Evolutionary conservation across 2,329 filamentous ascomycete genomes (phyloP), one percentile per base, ranked within the genome.

Genomic region (Zelopaecilomyces penicillatus): DNA sequence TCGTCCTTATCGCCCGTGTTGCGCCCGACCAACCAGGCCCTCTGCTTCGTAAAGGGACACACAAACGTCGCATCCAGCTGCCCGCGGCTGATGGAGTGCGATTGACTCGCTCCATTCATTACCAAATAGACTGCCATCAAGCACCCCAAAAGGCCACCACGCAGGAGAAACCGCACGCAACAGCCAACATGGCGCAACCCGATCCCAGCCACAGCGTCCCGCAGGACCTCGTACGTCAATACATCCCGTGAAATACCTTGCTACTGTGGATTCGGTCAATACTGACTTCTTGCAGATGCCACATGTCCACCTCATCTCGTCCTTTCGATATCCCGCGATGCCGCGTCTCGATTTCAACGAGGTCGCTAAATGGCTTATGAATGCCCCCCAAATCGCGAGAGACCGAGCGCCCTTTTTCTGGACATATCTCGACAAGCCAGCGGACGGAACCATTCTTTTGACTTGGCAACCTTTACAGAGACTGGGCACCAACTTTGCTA

Each of bases 281-380:
- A 44, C 53, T 62, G 30, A 61, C 48, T 37, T 6, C 8, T 30
- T 31, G 12, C 60, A 93, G 87, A 78, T 94, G 60, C 83, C 82
- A 43, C 91, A 97, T 69, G 80, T 96, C 55, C 91, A 97, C 64
- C 80, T 96, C 50, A 74, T 96, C 52, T 96, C 89, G 40, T 83
- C 82, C 35, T 85, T 84, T 62, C 79, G 84, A 57, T 96, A 90
- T 65, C 86, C 91, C 3, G 68, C 78, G 48, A 79, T 85, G 58
- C 80, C 80, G 41, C 76, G 79, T 42, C 73, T 95, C 53, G 80
- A 83, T 54, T 73, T 86, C 30, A 78, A 85, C 46, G 85, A 90
- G 52, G 86, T 91, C 28, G 83, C 88, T 49, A 83, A 87, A 58
- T 91, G 87, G 75, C 78, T 97, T 49, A 74, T 90, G 59, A 80